phyloP scores from a whole-genome alignment of 345 rosid species.

The Fremontodendron californicum region DNA sequence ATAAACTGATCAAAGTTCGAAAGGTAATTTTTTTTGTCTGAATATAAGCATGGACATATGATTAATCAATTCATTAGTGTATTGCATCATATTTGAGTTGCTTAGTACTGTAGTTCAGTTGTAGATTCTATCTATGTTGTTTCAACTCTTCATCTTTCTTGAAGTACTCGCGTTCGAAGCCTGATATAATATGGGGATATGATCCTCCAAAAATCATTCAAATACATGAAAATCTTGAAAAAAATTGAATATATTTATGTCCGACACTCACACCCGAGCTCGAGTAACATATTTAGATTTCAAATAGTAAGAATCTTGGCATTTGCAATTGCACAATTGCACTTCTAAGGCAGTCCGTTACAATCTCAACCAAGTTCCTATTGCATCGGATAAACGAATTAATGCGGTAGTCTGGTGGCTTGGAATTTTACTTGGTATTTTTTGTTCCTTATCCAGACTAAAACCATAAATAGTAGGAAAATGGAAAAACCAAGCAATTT shows the following conservation, averaged over 20 bases:
- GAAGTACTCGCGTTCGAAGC: no score
- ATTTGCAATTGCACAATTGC: neutral
- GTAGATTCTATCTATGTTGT: neutral
- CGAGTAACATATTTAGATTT: neutral
- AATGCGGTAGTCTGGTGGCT: neutral
- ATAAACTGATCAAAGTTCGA: constrained; percentile 45
- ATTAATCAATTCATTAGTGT: neutral
- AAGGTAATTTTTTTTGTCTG: constrained; percentile 34
- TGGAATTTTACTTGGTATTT: neutral
- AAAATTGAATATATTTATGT: no score
- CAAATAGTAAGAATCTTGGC: neutral
- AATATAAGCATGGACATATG: neutral
- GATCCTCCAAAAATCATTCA: no score
- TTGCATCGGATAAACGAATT: neutral
- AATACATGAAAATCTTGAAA: no score
- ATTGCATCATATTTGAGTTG: neutral
- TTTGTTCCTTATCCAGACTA: neutral
- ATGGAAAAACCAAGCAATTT: no score
- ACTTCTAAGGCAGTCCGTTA: neutral
- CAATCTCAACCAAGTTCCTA: neutral
- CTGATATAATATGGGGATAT: no score
- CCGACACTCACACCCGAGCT: no score
- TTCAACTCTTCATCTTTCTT: no score
- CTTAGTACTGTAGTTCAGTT: neutral
- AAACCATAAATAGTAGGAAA: no score